Base-by-base conservation (phyloP, 805 yeast genomes). In the Saturnispora ahearnii region DNA sequence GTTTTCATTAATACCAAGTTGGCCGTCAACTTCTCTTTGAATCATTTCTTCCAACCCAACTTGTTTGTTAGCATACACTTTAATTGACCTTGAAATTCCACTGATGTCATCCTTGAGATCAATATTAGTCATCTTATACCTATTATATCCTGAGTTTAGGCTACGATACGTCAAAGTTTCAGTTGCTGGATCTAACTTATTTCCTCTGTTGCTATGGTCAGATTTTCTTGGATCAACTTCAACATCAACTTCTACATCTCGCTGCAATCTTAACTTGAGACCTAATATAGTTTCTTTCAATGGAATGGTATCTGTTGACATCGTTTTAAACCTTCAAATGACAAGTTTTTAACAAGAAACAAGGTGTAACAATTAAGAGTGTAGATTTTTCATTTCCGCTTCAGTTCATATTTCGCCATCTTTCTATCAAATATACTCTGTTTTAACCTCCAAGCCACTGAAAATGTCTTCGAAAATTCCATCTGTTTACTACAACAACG, bases 401-500 rank as follows among this genome's bases (percentile, higher is more conserved):
- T 8, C 6, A 5, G 2, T 26, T 26, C 9, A 26, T 26, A 26
- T 26, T 26, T 26, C 9, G 29, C 18, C 18, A 18, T 26, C 29
- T 13, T 13, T 12, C 11, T 9, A 34, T 29, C 12, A 6, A 26
- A 26, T 6, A 26, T 26, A 26, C 29, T 8, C 29, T 26, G 18
- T 18, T 8, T 26, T 6, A 26, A 26, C 29, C 3, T 26, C 9
- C 9, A 26, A 26, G 3, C 9, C 29, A 6, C 3, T 26, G 29
- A 7, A 5, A 38, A 37, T 37, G 43, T 18, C 22, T 7, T 32
- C 36, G 4, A 36, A 22, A 9, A 52, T 75, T 51, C 84, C 84
- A 6, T 59, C 59, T 4, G 70, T 73, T 5, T 86, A 83, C 63
- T 72, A 66, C 62, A 87, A 84, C 64, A 76, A 76, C 62, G 95